phyloP scores from a whole-genome alignment of 495 filamentous ascomycete species.

The Hypoxylon fragiforme region DNA sequence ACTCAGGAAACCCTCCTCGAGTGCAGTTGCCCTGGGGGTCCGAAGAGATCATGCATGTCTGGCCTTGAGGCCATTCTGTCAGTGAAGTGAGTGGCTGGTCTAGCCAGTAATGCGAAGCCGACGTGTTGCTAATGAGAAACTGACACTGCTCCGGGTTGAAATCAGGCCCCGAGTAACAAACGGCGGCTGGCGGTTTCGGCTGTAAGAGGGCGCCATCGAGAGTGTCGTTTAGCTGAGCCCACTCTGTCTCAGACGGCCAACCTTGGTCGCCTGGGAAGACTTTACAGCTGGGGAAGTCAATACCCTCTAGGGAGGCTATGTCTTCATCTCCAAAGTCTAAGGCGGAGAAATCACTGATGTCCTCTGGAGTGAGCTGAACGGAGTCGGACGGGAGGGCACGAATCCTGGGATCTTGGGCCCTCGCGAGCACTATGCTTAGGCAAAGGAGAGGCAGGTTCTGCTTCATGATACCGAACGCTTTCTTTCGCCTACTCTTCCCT shows the following conservation, averaged over 20 bases:
- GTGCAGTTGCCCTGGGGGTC: constrained; percentile 49
- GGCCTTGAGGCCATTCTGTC: constrained; percentile 45
- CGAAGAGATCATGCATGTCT: constrained; percentile 37
- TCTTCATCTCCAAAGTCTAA: constrained; percentile 41
- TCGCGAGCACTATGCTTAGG: constrained; percentile 6
- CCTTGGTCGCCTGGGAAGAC: constrained; percentile 52
- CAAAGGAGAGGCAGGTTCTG: constrained; percentile 69
- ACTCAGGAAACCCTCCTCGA: constrained; percentile 60
- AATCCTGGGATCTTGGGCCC: constrained; percentile 1
- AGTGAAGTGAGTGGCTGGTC: constrained; percentile 43
- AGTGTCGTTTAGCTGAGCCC: constrained; percentile 50
- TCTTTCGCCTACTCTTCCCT: too few relatives aligned
- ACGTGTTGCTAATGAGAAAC: constrained; percentile 34
- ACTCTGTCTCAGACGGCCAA: constrained; percentile 52
- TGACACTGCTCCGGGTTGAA: constrained; percentile 48
- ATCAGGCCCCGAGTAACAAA: constrained; percentile 54
- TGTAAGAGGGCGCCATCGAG: constrained; percentile 53
- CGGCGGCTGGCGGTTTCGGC: constrained; percentile 54
- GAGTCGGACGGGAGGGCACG: constrained; percentile 33
- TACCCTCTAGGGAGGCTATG: neutral
- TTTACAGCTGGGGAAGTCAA: constrained; percentile 45
- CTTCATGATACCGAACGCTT: constrained; percentile 56
- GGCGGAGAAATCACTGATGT: constrained; percentile 37
- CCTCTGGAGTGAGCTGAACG: constrained; percentile 36
- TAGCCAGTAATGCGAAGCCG: constrained; percentile 37